Conservation (phyloP, 225 moss, liverwort and hornwort species). For the Sphagnum contortum region DNA sequence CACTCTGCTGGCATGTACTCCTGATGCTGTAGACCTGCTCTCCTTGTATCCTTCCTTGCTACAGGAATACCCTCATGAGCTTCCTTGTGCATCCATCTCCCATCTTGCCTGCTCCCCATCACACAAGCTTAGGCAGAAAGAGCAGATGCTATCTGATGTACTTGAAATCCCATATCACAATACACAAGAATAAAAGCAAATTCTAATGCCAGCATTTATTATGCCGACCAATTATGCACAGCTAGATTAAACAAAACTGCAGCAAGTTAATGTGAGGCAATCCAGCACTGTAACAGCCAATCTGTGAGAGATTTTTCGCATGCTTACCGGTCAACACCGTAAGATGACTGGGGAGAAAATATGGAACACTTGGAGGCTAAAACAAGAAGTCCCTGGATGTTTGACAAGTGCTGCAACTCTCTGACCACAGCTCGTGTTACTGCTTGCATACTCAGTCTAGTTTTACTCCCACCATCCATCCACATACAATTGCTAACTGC, state of each 20-base stretch:
- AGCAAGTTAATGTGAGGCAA: too few relatives aligned
- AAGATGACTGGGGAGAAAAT: constrained; percentile 35
- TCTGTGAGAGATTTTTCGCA: neutral
- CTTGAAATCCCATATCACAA: too few relatives aligned
- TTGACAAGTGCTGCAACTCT: constrained; percentile 41
- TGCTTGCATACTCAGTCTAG: constrained; percentile 32
- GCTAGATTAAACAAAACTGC: too few relatives aligned
- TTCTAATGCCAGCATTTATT: too few relatives aligned
- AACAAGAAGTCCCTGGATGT: constrained; percentile 38
- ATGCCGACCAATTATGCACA: too few relatives aligned
- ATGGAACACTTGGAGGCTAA: constrained; percentile 47
- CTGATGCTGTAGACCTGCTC: constrained; percentile 26
- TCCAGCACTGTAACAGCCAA: neutral
- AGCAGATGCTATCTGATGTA: too few relatives aligned
- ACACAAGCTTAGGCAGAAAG: neutral
- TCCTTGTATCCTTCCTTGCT: constrained; percentile 25
- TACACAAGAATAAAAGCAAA: too few relatives aligned
- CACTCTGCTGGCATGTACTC: constrained; percentile 56
- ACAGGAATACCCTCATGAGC: constrained; percentile 14
- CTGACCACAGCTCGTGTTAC: constrained; percentile 52
- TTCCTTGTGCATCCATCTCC: constrained; percentile 22
- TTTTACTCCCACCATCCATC: constrained; percentile 4
- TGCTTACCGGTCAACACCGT: constrained; percentile 34
- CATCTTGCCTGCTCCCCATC: constrained; percentile 4
- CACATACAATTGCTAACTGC: neutral